A percentile compares a stretch with the other conserved stretches of the same genome.
These are phyloP conservation scores for Salvia hispanica DNA, from an alignment of 257 asterid genomes.

Conservation along the genomic window DNA sequence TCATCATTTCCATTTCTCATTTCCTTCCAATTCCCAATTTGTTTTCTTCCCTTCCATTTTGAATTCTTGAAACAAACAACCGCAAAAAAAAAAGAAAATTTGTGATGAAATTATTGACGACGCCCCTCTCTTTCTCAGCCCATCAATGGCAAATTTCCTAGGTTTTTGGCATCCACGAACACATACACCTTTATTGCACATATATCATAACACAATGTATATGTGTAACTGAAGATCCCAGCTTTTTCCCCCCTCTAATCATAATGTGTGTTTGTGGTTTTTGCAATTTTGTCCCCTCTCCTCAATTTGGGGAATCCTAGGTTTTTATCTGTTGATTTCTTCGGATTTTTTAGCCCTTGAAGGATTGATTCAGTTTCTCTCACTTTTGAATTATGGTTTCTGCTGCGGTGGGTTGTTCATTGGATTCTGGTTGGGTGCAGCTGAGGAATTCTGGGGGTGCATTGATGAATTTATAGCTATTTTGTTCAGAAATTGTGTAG, in stretches of 20 bases:
- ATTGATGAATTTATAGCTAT: conserved; percentile 38
- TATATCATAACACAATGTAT: conserved; percentile 5
- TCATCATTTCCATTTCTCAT: conserved; percentile 27
- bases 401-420: conserved; percentile 29
- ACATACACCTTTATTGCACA: conserved; percentile 13
- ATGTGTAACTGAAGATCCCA: conserved; percentile 45
- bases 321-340: conserved; percentile 28
- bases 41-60: not conserved
- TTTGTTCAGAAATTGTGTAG: conserved; percentile 24
- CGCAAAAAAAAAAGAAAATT: conserved; percentile 27
- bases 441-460: conserved; percentile 20
- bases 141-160: conserved; percentile 46
- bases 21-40: not conserved
- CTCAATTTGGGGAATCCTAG: conserved; percentile 37
- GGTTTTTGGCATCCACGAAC: conserved; percentile 28
- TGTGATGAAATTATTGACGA: conserved; percentile 31
- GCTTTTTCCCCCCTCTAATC: conserved; percentile 39
- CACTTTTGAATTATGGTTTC: conserved; percentile 29
- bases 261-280: conserved; percentile 36
- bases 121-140: conserved; percentile 28
- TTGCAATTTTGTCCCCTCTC: not conserved
- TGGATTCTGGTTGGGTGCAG: conserved; percentile 24
- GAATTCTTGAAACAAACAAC: conserved; percentile 17
- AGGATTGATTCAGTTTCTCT: conserved; percentile 27
- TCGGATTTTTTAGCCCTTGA: conserved; percentile 18